Conservation (phyloP, 2,329 filamentous ascomycete species). For the Didymella pinodella region DNA sequence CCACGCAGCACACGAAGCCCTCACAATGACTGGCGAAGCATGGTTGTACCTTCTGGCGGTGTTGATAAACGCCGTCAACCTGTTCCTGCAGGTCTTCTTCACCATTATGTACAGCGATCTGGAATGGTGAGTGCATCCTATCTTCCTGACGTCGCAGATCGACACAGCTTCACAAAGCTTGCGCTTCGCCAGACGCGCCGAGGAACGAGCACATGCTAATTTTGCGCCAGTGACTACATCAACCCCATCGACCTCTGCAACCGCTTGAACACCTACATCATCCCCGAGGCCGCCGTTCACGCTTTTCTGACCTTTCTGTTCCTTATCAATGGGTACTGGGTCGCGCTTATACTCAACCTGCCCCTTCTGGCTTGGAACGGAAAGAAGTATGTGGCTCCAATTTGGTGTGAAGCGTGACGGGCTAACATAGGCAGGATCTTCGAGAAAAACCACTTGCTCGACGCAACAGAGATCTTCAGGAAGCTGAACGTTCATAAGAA, state of each 20-base stretch:
- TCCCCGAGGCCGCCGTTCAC: conserved; percentile 97
- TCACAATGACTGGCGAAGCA: conserved; percentile 92
- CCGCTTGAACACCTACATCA: conserved; percentile 99
- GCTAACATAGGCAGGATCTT: conserved; percentile 74
- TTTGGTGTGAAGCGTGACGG: background rate
- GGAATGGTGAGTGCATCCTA: conserved; percentile 81
- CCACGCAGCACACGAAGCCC: conserved; percentile 35
- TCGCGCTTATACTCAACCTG: conserved; percentile 89
- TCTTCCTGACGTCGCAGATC: background rate
- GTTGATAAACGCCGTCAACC: conserved; percentile 99
- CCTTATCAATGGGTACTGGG: conserved; percentile 98
- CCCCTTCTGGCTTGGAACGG: conserved; percentile 91
- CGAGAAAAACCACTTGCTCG: conserved; percentile 94
- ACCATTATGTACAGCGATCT: conserved; percentile 99
- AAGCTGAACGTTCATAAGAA: conserved; percentile 99
- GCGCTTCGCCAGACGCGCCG: background rate
- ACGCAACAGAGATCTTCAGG: conserved; percentile 98
- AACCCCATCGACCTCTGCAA: conserved; percentile 99
- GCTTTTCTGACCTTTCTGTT: conserved; percentile 95
- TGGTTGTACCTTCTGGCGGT: conserved; percentile 98
- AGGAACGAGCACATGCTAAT: conserved; percentile 39
- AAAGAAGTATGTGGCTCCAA: conserved; percentile 82
- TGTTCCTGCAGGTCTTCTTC: conserved; percentile 99
- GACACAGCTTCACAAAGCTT: background rate
- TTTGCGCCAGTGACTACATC: conserved; percentile 85